Conservation (phyloP, 768 basidiomycete genomes). For the Auricularia sp. region DNA sequence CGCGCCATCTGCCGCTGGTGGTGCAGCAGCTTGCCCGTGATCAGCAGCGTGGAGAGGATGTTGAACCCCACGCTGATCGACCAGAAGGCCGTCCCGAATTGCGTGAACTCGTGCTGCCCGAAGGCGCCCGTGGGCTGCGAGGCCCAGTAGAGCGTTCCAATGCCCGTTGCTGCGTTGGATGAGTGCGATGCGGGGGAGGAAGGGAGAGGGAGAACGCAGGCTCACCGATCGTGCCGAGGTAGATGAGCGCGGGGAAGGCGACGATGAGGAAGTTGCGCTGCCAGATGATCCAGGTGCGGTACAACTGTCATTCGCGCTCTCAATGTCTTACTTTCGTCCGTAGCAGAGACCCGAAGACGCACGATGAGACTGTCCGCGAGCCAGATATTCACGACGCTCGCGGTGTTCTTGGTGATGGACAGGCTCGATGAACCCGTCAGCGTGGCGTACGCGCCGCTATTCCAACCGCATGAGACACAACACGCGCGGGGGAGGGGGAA, state of each 20-base stretch:
- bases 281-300: not conserved
- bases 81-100: not conserved
- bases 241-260: not conserved
- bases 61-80: slow-evolving; percentile 23
- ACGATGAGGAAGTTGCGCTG: not conserved
- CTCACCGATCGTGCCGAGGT: not conserved
- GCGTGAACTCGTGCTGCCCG: not conserved
- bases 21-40: slow-evolving; percentile 19
- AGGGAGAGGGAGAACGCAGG: too few relatives aligned
- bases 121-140: not conserved
- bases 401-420: not conserved
- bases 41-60: slow-evolving; percentile 25
- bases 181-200: too few relatives aligned
- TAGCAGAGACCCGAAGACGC: not conserved
- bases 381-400: not conserved
- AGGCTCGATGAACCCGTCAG: too few relatives aligned
- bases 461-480: too few relatives aligned
- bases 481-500: too few relatives aligned
- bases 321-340: too few relatives aligned
- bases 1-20: slow-evolving; percentile 12
- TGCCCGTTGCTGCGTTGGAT: not conserved
- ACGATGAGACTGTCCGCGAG: not conserved
- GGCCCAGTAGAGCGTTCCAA: not conserved
- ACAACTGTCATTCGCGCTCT: not conserved
- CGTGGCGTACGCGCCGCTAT: too few relatives aligned